Evolutionary conservation across 2,329 filamentous ascomycete species (phyloP), one percentile per base, ranked within the genome.

Genomic region (Drechslera avenae): DNA sequence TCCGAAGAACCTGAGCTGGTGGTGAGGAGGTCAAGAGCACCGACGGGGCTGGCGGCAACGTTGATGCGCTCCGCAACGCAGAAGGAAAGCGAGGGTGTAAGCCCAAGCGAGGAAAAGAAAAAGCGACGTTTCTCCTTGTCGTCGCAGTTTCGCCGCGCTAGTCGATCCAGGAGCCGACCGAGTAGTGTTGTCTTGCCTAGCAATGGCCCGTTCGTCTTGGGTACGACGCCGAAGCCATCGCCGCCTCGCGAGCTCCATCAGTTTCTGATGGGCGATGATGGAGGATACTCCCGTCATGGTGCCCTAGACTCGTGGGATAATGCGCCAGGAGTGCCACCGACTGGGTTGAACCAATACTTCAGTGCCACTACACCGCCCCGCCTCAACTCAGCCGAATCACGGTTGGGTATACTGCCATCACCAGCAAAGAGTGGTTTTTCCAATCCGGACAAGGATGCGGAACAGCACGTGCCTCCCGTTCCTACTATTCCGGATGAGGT

Each of bases 141-240:
- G 9, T 71, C 64, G 1, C 65, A 68, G 4, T 72, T 73, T 28
- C 68, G 65, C 42, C 70, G 67, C n/a, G 63, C 66, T 1, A 66
- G 62, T 52, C 67, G 66, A 12, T 69, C 68, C 1, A 56, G 68
- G 40, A 68, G 64, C 18, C 54, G 69, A 43, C 67, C 70, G 6
- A 63, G 39, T 33, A 72, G 69, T 42, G 64, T 69, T 23, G 57
- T 50, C 8, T 46, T 73, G 2, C 63, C 68, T 10, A 66, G 52
- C 19, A 52, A 39, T 28, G 39, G 37, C 16, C 18, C 40, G 18
- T 46, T 51, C 10, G 18, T 58, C 45, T 50, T 52, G 23, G 51
- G 54, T 4, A 46, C 50, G 5, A 62, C 64, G 31, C 52, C 60
- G 9, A 62, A 48, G 32, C 47, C 49, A 30, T 68, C 64, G 6